phyloP scores from a whole-genome alignment of 345 rosid species.

The Citrus cavaleriei region DNA sequence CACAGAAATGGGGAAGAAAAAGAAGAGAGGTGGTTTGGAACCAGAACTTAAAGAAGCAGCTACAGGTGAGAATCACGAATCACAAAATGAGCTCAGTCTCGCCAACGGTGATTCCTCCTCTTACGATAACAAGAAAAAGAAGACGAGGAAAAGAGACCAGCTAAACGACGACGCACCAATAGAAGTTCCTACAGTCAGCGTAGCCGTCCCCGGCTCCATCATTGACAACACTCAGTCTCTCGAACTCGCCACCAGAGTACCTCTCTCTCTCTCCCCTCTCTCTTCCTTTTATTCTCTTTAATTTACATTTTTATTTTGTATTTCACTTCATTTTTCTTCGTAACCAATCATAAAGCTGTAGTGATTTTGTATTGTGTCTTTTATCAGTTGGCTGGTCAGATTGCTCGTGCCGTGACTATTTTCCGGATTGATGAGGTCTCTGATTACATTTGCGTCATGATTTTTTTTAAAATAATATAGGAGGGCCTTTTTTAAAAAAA shows the following conservation, averaged over 20 bases:
- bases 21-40: slow-evolving; percentile 29
- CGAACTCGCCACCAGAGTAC: slow-evolving; percentile 90
- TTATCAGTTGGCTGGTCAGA: slow-evolving; percentile 80
- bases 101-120: slow-evolving; percentile 28
- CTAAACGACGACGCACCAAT: slow-evolving; percentile 24
- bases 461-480: neutral
- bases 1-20: slow-evolving; percentile 62
- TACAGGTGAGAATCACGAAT: slow-evolving; percentile 5
- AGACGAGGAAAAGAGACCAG: slow-evolving; percentile 24
- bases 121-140: slow-evolving; percentile 19
- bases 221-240: slow-evolving; percentile 90
- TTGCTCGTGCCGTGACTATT: slow-evolving; percentile 90
- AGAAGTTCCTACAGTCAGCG: slow-evolving; percentile 57
- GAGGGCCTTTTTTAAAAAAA: neutral
- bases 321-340: no score
- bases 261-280: neutral
- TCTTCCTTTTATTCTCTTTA: slow-evolving; percentile 7
- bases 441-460: neutral
- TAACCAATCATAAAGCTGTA: neutral
- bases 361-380: neutral
- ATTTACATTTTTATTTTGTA: neutral
- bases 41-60: neutral
- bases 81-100: slow-evolving; percentile 16
- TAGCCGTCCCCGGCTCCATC: slow-evolving; percentile 95
- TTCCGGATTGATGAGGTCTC: slow-evolving; percentile 86